Evolutionary conservation across 2,329 filamentous ascomycete genomes (phyloP).

Genomic region (Capronia epimyces): DNA sequence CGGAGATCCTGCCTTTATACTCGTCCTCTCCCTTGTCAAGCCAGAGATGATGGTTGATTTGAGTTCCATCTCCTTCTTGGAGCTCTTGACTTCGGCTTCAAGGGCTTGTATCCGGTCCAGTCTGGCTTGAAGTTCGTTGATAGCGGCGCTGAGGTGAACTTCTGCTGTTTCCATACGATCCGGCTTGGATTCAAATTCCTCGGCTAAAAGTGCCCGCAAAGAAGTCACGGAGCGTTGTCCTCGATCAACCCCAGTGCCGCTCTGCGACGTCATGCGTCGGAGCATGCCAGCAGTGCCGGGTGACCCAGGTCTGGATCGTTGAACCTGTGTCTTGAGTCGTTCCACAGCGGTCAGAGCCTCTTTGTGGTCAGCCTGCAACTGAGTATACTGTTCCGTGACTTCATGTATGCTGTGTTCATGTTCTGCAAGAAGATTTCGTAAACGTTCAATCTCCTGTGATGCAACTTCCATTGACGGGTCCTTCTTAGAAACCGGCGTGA

Average conservation of each 20-base stretch:
- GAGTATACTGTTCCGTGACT: constrained; percentile 71
- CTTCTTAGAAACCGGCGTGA: constrained; percentile 25
- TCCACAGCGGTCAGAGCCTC: constrained; percentile 81
- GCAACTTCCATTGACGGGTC: constrained; percentile 19
- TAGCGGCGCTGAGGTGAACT: constrained; percentile 80
- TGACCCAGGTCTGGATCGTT: constrained; percentile 58
- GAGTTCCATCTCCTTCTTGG: constrained; percentile 92
- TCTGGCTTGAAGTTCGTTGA: constrained; percentile 81
- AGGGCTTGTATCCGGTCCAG: constrained; percentile 87
- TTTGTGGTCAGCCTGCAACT: constrained; percentile 75
- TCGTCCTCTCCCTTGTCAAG: constrained; percentile 85
- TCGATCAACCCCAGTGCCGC: constrained; percentile 77
- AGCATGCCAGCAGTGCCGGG: constrained; percentile 61
- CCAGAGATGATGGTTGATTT: constrained; percentile 96
- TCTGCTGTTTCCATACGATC: constrained; percentile 91
- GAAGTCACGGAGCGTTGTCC: constrained; percentile 87
- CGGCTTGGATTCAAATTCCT: constrained; percentile 75
- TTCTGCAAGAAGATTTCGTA: constrained; percentile 66
- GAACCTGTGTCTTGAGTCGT: constrained; percentile 79
- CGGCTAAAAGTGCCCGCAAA: constrained; percentile 77
- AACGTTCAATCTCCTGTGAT: constrained; percentile 61
- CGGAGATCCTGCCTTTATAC: constrained; percentile 70
- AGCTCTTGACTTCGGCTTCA: constrained; percentile 72
- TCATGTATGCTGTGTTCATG: constrained; percentile 70
- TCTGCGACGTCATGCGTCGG: constrained; percentile 88